A percentile compares a stretch with the other conserved stretches of the same genome.
Evolutionary conservation across 2,329 filamentous ascomycete species (phyloP).

Genomic region (Pochonia chlamydosporia): DNA sequence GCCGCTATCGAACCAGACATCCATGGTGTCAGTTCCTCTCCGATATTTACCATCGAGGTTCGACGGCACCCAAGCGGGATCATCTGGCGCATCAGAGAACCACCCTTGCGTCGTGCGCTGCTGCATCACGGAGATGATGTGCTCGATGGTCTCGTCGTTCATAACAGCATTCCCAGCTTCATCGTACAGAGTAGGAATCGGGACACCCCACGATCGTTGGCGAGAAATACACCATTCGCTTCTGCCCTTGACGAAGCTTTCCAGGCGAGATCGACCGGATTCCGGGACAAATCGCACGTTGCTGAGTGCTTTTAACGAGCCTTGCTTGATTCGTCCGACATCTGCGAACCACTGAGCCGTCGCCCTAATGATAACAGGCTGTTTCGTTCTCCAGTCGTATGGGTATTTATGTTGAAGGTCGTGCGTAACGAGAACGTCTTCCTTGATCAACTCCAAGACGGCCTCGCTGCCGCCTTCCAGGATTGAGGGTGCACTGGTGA

Average conservation of each 20-base stretch:
- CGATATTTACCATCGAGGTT: conserved; percentile 56
- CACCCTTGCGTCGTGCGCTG: conserved; percentile 82
- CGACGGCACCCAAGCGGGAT: conserved; percentile 69
- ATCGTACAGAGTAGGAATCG: conserved; percentile 85
- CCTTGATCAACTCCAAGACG: conserved; percentile 63
- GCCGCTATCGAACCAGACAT: conserved; percentile 98
- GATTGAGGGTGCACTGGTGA: conserved; percentile 66
- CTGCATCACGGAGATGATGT: conserved; percentile 76
- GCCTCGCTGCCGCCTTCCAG: conserved; percentile 62
- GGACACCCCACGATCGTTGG: conserved; percentile 93
- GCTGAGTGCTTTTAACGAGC: conserved; percentile 63
- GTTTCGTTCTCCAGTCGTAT: conserved; percentile 95
- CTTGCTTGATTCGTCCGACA: conserved; percentile 72
- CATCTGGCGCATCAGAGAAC: conserved; percentile 79
- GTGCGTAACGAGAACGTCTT: conserved; percentile 63
- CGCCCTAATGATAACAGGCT: conserved; percentile 82
- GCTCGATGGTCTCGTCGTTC: conserved; percentile 70
- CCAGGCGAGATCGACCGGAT: conserved; percentile 65
- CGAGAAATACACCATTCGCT: conserved; percentile 98
- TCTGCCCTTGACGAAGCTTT: conserved; percentile 79
- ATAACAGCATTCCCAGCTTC: conserved; percentile 69
- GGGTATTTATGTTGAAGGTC: conserved; percentile 87
- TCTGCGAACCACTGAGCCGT: conserved; percentile 98
- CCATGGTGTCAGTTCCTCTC: conserved; percentile 92
- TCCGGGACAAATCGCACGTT: conserved; percentile 75